Evolutionary conservation across 495 filamentous ascomycete genomes (phyloP).

Genomic region (Penicillium antarcticum): DNA sequence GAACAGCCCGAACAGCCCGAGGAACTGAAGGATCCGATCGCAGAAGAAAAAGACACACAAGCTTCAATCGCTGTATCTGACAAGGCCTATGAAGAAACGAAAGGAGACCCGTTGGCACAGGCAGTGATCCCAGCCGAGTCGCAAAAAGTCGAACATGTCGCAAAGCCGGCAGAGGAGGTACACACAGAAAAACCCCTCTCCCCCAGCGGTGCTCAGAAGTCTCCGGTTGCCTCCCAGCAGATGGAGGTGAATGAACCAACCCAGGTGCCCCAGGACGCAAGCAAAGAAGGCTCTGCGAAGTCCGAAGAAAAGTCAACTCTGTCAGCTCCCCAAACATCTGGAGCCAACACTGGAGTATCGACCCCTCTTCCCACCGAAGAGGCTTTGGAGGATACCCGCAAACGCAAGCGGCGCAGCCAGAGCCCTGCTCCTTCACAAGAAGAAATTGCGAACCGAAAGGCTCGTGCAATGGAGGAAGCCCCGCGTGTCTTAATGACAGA

Average conservation of each 20-base stretch:
- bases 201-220: neutral
- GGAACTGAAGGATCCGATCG: neutral
- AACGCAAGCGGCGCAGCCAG: slow-evolving; percentile 70
- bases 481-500: slow-evolving; percentile 30
- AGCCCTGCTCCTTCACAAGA: slow-evolving; percentile 59
- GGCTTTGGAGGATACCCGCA: slow-evolving; percentile 56
- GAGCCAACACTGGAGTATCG: slow-evolving; percentile 27
- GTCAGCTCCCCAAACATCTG: slow-evolving; percentile 18
- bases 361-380: slow-evolving; percentile 36
- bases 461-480: slow-evolving; percentile 31
- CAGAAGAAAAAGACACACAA: slow-evolving; percentile 5
- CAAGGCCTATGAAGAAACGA: neutral
- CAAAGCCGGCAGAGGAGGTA: slow-evolving; percentile 3
- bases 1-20: neutral
- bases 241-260: neutral
- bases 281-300: slow-evolving; percentile 5
- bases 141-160: slow-evolving; percentile 19
- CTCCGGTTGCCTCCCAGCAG: neutral
- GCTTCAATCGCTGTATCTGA: neutral
- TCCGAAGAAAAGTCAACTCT: slow-evolving; percentile 15
- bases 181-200: neutral
- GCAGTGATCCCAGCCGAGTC: slow-evolving; percentile 13
- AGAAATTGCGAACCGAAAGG: slow-evolving; percentile 42
- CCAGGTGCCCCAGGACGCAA: neutral
- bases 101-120: slow-evolving; percentile 1